These are phyloP conservation scores for Pseudocercospora fuligena DNA, from an alignment of 2,329 filamentous ascomycete species.

Conservation along the genomic window DNA sequence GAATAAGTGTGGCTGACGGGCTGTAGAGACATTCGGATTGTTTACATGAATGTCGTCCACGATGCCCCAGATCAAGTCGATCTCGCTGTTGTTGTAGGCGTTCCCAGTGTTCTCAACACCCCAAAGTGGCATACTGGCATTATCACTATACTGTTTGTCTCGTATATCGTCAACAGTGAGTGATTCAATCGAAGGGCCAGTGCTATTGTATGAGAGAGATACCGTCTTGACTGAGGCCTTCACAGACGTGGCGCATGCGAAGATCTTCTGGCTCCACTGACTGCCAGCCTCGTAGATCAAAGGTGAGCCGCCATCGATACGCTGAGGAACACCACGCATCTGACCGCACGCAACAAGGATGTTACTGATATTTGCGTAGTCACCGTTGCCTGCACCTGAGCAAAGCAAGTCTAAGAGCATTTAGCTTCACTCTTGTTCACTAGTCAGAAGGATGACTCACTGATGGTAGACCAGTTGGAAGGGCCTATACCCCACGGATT, in stretches of 20 bases:
- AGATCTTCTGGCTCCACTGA: constrained; percentile 1
- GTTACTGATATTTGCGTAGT: not conserved
- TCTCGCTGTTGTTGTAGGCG: not conserved
- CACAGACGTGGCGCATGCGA: not conserved
- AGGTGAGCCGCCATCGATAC: not conserved
- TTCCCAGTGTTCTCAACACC: not conserved
- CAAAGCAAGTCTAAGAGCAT: not conserved
- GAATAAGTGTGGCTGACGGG: not conserved
- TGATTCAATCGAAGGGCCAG: not conserved
- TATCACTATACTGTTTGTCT: not conserved
- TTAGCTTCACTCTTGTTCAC: not conserved
- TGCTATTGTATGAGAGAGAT: not conserved
- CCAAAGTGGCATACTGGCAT: not conserved
- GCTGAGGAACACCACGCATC: not conserved
- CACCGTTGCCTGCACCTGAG: not conserved
- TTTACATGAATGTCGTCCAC: not conserved
- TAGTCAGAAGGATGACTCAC: not conserved
- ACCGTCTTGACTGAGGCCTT: not conserved
- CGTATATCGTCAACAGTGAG: not conserved
- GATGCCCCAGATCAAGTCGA: not conserved
- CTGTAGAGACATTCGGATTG: not conserved
- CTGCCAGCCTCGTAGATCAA: not conserved
- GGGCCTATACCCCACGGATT: not conserved
- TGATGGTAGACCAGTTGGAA: not conserved
- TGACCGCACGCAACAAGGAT: not conserved